Conservation (phyloP, 352 stramenopile species). For the Globisporangium paroecandrum region DNA sequence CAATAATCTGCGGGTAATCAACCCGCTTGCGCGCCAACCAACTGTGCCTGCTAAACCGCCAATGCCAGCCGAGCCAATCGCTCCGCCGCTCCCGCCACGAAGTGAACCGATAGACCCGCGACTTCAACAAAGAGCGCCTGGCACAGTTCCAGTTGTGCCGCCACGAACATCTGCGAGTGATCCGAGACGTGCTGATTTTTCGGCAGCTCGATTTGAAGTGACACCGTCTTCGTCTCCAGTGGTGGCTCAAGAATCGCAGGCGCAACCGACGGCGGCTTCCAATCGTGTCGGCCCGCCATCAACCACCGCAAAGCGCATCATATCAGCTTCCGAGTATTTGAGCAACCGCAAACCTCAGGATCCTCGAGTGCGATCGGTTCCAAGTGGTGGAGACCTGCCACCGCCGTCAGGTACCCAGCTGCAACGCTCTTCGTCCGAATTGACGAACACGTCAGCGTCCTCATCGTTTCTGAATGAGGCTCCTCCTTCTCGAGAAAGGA, state of each 20-base stretch:
- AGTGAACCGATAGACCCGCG: not conserved
- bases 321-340: slow-evolving; percentile 16
- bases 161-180: not conserved
- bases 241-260: not conserved
- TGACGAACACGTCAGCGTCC: not conserved
- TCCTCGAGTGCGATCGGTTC: not conserved
- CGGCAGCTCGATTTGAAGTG: slow-evolving; percentile 1
- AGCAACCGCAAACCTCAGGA: slow-evolving; percentile 17
- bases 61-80: not conserved
- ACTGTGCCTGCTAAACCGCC: slow-evolving; percentile 1
- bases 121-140: not conserved
- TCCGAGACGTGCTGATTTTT: not conserved
- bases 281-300: not conserved
- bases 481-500: not conserved
- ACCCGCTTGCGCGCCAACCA: slow-evolving; percentile 17
- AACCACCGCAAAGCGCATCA: slow-evolving; percentile 8
- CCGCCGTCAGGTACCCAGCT: not conserved
- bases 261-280: not conserved
- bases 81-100: not conserved
- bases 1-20: slow-evolving; percentile 18
- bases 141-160: not conserved
- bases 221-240: slow-evolving; percentile 8
- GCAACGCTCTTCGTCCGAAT: slow-evolving; percentile 9
- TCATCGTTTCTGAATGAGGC: not conserved
- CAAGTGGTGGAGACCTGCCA: not conserved